phyloP scores from a whole-genome alignment of 2,329 filamentous ascomycete genomes.

The Penicillium freii region DNA sequence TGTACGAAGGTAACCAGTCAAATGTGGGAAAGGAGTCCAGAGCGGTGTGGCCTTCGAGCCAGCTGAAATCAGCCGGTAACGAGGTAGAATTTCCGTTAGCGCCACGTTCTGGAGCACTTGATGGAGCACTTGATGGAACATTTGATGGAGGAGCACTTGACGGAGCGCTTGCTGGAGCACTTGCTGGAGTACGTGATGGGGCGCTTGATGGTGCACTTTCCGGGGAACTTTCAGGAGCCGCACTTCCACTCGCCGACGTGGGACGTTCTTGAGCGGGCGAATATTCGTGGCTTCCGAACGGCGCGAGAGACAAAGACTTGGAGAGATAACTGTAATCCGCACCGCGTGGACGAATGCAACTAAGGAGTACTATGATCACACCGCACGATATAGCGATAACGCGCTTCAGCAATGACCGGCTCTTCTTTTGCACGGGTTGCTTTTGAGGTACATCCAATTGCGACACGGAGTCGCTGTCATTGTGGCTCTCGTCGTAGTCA shows the following conservation, averaged over 20 bases:
- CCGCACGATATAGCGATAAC: constrained; percentile 6
- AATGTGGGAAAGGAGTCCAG: constrained; percentile 15
- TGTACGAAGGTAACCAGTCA: constrained; percentile 14
- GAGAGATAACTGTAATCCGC: constrained; percentile 19
- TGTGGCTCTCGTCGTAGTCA: constrained; percentile 17
- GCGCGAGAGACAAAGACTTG: constrained; percentile 17
- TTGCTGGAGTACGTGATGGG: not conserved
- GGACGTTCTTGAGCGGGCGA: not conserved
- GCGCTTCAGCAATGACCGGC: constrained; percentile 1
- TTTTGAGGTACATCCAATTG: not conserved
- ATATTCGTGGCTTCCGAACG: constrained; percentile 13
- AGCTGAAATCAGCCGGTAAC: constrained; percentile 14
- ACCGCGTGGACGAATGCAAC: constrained; percentile 15
- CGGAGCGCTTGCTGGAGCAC: not conserved
- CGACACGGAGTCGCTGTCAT: constrained; percentile 13
- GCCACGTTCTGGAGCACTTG: not conserved
- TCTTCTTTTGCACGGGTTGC: not conserved
- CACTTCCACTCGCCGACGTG: not conserved
- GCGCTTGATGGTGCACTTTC: not conserved
- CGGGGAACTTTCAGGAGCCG: not conserved
- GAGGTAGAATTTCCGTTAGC: not conserved
- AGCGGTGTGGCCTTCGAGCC: constrained; percentile 14
- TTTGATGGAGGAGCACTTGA: too few relatives aligned
- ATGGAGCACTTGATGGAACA: not conserved
- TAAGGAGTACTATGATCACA: constrained; percentile 11